Evolutionary conservation across 371 early-diverging fungal species (phyloP).

Genomic region (Rhizomucor pusillus): DNA sequence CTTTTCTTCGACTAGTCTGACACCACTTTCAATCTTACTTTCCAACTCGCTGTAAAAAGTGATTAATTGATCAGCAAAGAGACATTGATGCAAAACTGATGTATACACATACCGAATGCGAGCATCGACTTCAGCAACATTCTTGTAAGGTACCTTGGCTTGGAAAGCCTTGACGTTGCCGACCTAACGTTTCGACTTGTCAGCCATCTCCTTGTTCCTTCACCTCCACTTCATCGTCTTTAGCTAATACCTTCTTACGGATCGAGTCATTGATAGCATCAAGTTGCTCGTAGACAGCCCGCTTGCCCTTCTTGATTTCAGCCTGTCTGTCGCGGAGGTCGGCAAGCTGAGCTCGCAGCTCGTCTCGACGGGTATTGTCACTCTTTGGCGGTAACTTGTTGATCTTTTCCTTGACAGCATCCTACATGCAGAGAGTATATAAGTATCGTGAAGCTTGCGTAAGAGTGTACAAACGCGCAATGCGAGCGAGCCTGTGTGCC

Average conservation of each 20-base stretch:
- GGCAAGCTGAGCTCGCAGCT: constrained; percentile 58
- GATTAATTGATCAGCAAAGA: too few species aligned
- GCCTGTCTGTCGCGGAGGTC: constrained; percentile 63
- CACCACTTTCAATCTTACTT: constrained; percentile 74
- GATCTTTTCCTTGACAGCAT: constrained; percentile 46
- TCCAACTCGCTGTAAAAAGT: constrained; percentile 60
- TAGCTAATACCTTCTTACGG: constrained; percentile 20
- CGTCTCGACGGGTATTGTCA: constrained; percentile 49
- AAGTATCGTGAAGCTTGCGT: not conserved
- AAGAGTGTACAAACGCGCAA: not conserved
- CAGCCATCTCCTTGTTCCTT: not conserved
- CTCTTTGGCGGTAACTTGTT: constrained; percentile 38
- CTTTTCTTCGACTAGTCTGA: constrained; percentile 86
- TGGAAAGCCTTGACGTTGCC: constrained; percentile 71
- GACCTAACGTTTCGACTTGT: too few species aligned
- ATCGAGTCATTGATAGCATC: constrained; percentile 46
- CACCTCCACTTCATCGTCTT: not conserved
- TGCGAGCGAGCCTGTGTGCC: constrained; percentile 2
- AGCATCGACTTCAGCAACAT: constrained; percentile 74
- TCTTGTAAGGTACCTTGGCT: constrained; percentile 78
- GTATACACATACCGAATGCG: constrained; percentile 61
- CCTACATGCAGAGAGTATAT: constrained; percentile 27
- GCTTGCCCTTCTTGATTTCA: constrained; percentile 51
- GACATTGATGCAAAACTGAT: too few species aligned
- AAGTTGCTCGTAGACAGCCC: constrained; percentile 58